Evolutionary conservation across 495 filamentous ascomycete species (phyloP).

Genomic region (Penicillium herquei): DNA sequence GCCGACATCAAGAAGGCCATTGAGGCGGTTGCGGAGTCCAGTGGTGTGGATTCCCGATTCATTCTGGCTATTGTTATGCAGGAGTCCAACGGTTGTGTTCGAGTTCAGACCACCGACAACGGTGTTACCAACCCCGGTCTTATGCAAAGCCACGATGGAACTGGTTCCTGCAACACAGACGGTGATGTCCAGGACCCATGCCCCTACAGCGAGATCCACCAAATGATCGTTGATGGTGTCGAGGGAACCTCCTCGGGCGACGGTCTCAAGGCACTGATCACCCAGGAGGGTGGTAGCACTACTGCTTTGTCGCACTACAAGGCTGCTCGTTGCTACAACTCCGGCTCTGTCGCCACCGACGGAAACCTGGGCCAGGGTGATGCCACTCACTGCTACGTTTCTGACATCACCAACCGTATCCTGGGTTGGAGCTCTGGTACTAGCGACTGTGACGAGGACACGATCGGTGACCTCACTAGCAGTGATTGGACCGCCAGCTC

Average conservation of each 20-base stretch:
- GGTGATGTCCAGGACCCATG: conserved; percentile 41
- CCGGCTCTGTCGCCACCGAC: conserved; percentile 43
- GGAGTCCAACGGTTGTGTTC: conserved; percentile 58
- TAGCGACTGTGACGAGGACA: conserved; percentile 17
- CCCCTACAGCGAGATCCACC: conserved; percentile 36
- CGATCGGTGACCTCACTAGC: conserved; percentile 11
- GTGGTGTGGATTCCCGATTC: conserved; percentile 53
- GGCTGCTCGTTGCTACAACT: conserved; percentile 57
- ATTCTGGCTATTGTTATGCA: conserved; percentile 59
- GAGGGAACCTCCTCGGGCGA: conserved; percentile 38
- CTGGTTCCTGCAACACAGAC: conserved; percentile 42
- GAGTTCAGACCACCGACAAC: conserved; percentile 46
- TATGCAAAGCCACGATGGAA: conserved; percentile 54
- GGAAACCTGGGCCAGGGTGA: conserved; percentile 50
- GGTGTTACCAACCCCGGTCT: conserved; percentile 53
- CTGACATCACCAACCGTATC: conserved; percentile 58
- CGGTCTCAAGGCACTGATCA: conserved; percentile 41
- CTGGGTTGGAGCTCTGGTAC: conserved; percentile 44
- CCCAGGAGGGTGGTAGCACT: conserved; percentile 19
- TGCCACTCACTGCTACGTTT: conserved; percentile 56
- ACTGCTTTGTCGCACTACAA: conserved; percentile 45
- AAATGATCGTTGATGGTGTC: conserved; percentile 52
- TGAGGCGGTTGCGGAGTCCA: conserved; percentile 29
- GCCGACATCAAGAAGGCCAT: conserved; percentile 39
- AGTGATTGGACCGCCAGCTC: conserved; percentile 10